Evolutionary conservation across 768 basidiomycete genomes (phyloP).

Genomic region (Collybia sordida): DNA sequence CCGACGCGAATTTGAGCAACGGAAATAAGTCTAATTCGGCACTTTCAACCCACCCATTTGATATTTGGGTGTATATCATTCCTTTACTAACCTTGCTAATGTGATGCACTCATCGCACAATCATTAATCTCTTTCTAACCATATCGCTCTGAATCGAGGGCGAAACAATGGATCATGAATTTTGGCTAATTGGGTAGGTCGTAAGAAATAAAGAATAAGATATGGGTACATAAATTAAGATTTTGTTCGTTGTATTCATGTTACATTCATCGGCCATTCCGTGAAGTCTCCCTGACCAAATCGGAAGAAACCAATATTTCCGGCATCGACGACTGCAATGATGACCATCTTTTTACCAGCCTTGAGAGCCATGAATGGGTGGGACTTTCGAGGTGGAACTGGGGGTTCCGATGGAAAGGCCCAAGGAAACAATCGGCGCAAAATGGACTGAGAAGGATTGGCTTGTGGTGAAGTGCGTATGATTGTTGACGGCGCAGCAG

Average conservation of each 20-base stretch:
- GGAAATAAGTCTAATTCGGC: too few relatives aligned
- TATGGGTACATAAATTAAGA: too few relatives aligned
- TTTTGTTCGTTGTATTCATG: background rate
- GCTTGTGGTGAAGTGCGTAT: background rate
- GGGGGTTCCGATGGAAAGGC: constrained; percentile 14
- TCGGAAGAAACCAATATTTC: constrained; percentile 84
- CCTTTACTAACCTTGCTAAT: too few relatives aligned
- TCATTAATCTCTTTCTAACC: too few relatives aligned
- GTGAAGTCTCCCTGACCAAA: constrained; percentile 85
- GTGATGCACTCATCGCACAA: too few relatives aligned
- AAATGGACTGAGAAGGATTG: constrained; percentile 19
- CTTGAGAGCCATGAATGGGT: constrained; percentile 82
- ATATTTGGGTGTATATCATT: too few relatives aligned
- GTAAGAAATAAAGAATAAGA: too few relatives aligned
- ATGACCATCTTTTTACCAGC: constrained; percentile 82
- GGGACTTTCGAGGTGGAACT: constrained; percentile 39
- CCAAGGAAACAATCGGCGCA: constrained; percentile 26
- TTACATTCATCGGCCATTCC: constrained; percentile 73
- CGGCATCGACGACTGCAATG: constrained; percentile 86
- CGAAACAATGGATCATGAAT: too few relatives aligned
- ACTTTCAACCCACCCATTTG: too few relatives aligned
- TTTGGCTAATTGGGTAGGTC: too few relatives aligned
- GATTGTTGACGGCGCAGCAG: background rate
- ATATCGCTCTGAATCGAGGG: too few relatives aligned
- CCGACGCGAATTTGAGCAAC: too few relatives aligned